Evolutionary conservation across 2,329 filamentous ascomycete genomes (phyloP).

Genomic region (Pyrenochaeta sp.): DNA sequence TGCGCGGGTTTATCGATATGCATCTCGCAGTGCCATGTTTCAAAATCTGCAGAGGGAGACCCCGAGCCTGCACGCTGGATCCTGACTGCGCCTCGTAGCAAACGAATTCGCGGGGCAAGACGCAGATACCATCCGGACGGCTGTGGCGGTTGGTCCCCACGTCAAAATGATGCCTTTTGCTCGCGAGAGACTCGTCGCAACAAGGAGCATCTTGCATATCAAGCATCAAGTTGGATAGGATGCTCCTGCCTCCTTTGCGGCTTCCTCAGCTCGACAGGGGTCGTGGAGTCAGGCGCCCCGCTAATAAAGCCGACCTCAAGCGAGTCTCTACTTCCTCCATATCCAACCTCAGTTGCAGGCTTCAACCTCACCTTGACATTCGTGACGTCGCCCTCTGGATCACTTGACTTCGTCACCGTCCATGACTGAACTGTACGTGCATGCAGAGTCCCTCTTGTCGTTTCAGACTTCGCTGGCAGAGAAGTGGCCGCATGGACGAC

Average conservation of each 20-base stretch:
- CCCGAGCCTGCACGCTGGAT: slow-evolving; percentile 30
- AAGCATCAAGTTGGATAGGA: slow-evolving; percentile 32
- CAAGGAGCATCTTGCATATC: slow-evolving; percentile 25
- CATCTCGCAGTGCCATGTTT: slow-evolving; percentile 41
- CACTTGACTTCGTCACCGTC: slow-evolving; percentile 20
- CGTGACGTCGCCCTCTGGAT: slow-evolving; percentile 3
- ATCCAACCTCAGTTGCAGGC: slow-evolving; percentile 2
- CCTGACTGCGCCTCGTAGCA: slow-evolving; percentile 42
- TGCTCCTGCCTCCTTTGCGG: slow-evolving; percentile 19
- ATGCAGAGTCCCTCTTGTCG: slow-evolving; percentile 26
- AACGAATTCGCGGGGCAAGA: slow-evolving; percentile 32
- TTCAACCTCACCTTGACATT: slow-evolving; percentile 3
- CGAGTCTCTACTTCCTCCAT: slow-evolving; percentile 12
- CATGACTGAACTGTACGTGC: slow-evolving; percentile 30
- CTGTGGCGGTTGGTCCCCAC: slow-evolving; percentile 40
- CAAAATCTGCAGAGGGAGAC: slow-evolving; percentile 38
- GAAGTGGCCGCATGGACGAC: slow-evolving; percentile 24
- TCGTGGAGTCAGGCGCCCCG: slow-evolving; percentile 19
- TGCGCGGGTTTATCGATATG: slow-evolving; percentile 43
- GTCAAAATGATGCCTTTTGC: slow-evolving; percentile 13
- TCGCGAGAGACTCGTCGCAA: slow-evolving; percentile 8
- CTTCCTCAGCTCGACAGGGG: slow-evolving; percentile 46
- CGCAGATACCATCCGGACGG: slow-evolving; percentile 26
- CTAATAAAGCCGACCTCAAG: slow-evolving; percentile 31
- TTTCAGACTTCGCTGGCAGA: slow-evolving; percentile 43